Conservation (phyloP, 2,329 filamentous ascomycete genomes). For the Amylocarpus encephaloides region DNA sequence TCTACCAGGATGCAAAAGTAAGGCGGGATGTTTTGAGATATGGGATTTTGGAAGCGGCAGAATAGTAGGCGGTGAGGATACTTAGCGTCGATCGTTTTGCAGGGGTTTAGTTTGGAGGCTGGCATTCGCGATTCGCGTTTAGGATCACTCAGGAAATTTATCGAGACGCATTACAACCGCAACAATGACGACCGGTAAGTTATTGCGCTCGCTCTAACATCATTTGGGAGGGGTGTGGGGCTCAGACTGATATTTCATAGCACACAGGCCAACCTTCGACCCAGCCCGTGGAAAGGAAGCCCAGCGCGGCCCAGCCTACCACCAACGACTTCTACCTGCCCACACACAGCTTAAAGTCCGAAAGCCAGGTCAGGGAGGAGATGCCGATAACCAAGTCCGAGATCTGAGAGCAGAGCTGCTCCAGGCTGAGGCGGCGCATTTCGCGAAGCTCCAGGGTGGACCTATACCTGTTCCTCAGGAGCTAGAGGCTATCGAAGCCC, state of each 20-base stretch:
- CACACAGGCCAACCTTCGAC: slow-evolving; percentile 89
- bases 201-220: too few relatives aligned
- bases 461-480: slow-evolving; percentile 32
- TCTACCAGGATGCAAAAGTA: background rate
- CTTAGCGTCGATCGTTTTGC: background rate
- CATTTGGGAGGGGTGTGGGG: background rate
- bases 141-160: background rate
- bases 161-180: background rate
- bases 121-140: background rate
- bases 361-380: slow-evolving; percentile 83
- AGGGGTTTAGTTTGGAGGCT: background rate
- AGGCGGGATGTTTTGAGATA: slow-evolving; percentile 12
- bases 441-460: slow-evolving; percentile 72
- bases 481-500: slow-evolving; percentile 45
- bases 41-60: background rate
- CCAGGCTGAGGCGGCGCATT: slow-evolving; percentile 80
- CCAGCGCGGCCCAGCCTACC: slow-evolving; percentile 86
- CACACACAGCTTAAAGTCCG: slow-evolving; percentile 89
- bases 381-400: slow-evolving; percentile 60
- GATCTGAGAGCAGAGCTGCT: slow-evolving; percentile 88
- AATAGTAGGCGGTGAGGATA: slow-evolving; percentile 14
- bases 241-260: slow-evolving; percentile 36
- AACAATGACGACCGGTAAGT: slow-evolving; percentile 46
- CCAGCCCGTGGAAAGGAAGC: slow-evolving; percentile 94
- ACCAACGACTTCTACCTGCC: slow-evolving; percentile 89